A percentile compares a stretch with the other conserved stretches of the same genome.
phyloP scores from a whole-genome alignment of 495 filamentous ascomycete genomes.

The Penicillium subrubescens region DNA sequence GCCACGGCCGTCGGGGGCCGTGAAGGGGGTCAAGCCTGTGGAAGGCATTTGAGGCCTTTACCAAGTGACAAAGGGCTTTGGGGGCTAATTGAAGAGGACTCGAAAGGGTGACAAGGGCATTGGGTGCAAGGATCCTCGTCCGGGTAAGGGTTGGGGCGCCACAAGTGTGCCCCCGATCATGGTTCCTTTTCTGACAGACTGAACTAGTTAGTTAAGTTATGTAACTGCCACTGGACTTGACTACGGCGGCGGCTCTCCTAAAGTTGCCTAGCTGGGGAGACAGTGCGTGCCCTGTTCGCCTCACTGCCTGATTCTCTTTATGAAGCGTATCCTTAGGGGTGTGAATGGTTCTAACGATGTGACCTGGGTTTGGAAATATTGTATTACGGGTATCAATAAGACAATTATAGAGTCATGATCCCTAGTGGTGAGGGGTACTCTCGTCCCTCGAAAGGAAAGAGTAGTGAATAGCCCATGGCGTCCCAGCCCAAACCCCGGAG shows the following conservation, averaged over 20 bases:
- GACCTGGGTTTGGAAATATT: not conserved
- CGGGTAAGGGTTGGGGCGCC: not conserved
- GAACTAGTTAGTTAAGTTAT: not conserved
- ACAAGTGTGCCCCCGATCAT: not conserved
- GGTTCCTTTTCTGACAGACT: not conserved
- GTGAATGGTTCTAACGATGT: not conserved
- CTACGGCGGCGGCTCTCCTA: not conserved
- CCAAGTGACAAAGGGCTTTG: not conserved
- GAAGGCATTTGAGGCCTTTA: not conserved
- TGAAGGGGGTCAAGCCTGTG: not conserved
- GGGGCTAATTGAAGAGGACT: not conserved
- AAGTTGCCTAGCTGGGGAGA: constrained; percentile 1
- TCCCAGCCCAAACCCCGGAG: constrained; percentile 18
- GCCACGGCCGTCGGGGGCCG: not conserved
- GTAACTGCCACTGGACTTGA: not conserved
- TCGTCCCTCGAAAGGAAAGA: not conserved
- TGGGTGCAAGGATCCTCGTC: not conserved
- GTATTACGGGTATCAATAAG: not conserved
- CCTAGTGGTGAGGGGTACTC: not conserved
- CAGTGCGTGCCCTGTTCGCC: constrained; percentile 1
- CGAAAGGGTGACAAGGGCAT: not conserved
- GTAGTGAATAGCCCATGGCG: not conserved
- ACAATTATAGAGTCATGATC: not conserved
- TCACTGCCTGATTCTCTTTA: not conserved
- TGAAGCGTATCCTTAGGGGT: not conserved